A percentile compares a stretch with the other conserved stretches of the same genome.
Evolutionary conservation across 2,329 filamentous ascomycete species (phyloP).

Genomic region (Aspergillus fischeri): DNA sequence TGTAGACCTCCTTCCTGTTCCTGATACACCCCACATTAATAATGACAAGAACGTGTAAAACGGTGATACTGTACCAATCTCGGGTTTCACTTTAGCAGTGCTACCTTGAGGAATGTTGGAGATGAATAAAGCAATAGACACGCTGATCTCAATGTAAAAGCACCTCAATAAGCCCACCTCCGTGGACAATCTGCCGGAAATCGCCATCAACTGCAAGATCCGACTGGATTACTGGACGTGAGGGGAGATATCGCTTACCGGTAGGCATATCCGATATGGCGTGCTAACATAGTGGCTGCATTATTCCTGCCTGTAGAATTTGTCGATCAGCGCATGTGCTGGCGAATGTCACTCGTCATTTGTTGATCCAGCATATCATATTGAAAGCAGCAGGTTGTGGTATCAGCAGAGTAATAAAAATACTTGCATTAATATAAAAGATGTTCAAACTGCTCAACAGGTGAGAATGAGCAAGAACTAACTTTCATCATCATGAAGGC

Average conservation of each 20-base stretch:
- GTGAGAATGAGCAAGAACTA: not conserved
- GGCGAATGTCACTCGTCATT: not conserved
- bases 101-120: not conserved
- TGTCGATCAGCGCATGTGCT: not conserved
- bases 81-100: not conserved
- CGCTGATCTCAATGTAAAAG: not conserved
- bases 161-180: no score
- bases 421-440: not conserved
- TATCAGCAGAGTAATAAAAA: not conserved
- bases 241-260: not conserved
- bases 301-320: not conserved
- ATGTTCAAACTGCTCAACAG: no score
- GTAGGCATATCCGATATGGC: not conserved
- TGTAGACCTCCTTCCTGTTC: not conserved
- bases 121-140: not conserved
- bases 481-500: slow-evolving; percentile 1
- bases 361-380: not conserved
- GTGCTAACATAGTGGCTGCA: not conserved
- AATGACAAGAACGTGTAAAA: no score
- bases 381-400: not conserved
- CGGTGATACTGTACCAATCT: not conserved
- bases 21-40: not conserved
- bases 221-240: not conserved
- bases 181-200: not conserved
- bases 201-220: not conserved